Evolutionary conservation across 108 stramenopile species (phyloP).

Genomic region (Epithemia pelagica): DNA sequence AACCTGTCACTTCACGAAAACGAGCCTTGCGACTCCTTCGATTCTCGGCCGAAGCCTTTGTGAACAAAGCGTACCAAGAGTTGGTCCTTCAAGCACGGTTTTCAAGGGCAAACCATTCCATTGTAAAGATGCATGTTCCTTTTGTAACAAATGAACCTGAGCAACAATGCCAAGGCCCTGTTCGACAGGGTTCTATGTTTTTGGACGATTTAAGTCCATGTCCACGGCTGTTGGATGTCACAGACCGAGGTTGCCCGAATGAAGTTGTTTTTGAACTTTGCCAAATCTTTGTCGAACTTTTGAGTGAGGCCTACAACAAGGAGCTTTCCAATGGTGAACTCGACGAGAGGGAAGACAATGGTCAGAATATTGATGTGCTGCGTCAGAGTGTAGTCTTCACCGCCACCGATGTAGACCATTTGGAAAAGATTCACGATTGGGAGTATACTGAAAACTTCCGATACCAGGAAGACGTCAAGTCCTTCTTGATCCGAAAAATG

Average conservation of each 20-base stretch:
- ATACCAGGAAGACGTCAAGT: neutral
- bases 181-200: constrained; percentile 29
- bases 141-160: constrained; percentile 36
- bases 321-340: constrained; percentile 47
- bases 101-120: constrained; percentile 32
- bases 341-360: constrained; percentile 16
- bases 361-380: constrained; percentile 36
- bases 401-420: constrained; percentile 33
- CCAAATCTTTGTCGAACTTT: constrained; percentile 37
- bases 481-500: constrained; percentile 1
- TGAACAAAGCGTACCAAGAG: constrained; percentile 29
- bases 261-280: constrained; percentile 20
- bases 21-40: constrained; percentile 1
- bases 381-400: constrained; percentile 46
- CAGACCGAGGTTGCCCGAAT: constrained; percentile 2
- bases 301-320: constrained; percentile 36
- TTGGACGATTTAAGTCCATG: constrained; percentile 25
- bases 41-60: constrained; percentile 1
- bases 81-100: constrained; percentile 45
- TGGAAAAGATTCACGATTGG: constrained; percentile 33
- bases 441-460: constrained; percentile 15
- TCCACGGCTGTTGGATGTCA: constrained; percentile 33
- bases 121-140: constrained; percentile 55
- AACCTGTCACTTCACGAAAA: constrained; percentile 40
- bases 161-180: constrained; percentile 38